Conservation (phyloP, 148 eudicot genomes). For the Rhododendron mucronatum region DNA sequence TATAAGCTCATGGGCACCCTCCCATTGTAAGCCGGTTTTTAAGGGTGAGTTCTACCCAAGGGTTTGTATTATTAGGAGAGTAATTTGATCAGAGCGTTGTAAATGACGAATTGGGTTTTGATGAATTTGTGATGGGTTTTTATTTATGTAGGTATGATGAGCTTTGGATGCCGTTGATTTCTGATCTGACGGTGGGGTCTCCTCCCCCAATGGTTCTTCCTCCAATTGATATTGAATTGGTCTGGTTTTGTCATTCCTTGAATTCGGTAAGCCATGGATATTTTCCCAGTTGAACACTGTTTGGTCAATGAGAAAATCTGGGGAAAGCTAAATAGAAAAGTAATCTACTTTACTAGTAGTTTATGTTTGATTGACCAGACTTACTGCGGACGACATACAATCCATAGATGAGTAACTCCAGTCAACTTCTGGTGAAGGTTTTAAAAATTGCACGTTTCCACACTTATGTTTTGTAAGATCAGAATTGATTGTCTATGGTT, state of each 20-base stretch:
- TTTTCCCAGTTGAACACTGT: background rate
- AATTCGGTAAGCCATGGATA: conserved; percentile 53
- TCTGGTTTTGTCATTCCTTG: conserved; percentile 92
- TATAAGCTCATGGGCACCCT: too few relatives aligned
- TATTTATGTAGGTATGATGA: conserved; percentile 58
- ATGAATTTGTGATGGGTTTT: background rate
- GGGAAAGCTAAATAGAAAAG: background rate
- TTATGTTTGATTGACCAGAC: background rate
- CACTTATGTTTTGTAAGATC: background rate
- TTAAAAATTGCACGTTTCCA: background rate
- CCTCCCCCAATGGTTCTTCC: conserved; percentile 66
- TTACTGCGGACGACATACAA: background rate
- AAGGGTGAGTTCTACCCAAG: too few relatives aligned
- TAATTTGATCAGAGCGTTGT: conserved; percentile 1
- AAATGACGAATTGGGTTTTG: background rate
- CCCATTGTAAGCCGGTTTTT: too few relatives aligned
- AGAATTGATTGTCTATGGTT: background rate
- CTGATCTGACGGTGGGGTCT: conserved; percentile 50
- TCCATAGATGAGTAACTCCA: background rate
- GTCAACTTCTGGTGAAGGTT: background rate
- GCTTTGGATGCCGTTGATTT: conserved; percentile 92
- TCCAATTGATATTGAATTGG: conserved; percentile 92
- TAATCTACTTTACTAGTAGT: background rate
- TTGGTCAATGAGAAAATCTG: background rate
- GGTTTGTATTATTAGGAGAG: background rate